Percentiles rank a stretch among this genome's conserved stretches.
Evolutionary conservation across 768 basidiomycete genomes (phyloP).

Genomic region (Podaxis mareebaensis): DNA sequence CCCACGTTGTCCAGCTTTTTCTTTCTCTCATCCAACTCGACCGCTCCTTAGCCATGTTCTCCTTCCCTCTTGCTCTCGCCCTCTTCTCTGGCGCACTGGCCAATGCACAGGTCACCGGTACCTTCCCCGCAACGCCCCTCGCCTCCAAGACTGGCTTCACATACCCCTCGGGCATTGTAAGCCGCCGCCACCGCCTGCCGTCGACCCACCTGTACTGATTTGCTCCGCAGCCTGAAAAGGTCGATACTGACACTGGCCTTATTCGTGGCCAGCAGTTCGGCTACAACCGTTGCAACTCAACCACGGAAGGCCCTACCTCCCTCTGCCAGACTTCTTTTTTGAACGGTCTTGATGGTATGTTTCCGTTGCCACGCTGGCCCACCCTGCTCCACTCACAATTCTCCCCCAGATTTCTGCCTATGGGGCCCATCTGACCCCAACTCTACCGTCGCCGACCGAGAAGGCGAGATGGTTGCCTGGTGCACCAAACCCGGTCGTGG

Average conservation of each 20-base stretch:
- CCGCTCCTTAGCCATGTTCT: slow-evolving; percentile 9
- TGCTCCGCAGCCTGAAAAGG: slow-evolving; percentile 29
- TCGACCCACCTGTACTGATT: background rate
- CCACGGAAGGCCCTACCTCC: slow-evolving; percentile 59
- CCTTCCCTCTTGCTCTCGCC: slow-evolving; percentile 22
- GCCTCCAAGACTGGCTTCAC: slow-evolving; percentile 38
- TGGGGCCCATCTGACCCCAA: slow-evolving; percentile 58
- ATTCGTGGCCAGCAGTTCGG: slow-evolving; percentile 52
- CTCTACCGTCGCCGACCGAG: slow-evolving; percentile 60
- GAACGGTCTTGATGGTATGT: slow-evolving; percentile 46
- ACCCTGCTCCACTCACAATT: background rate
- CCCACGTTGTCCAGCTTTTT: slow-evolving; percentile 3
- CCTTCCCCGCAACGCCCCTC: slow-evolving; percentile 42
- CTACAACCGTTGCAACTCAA: slow-evolving; percentile 68
- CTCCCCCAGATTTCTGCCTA: slow-evolving; percentile 60
- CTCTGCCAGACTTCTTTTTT: slow-evolving; percentile 61
- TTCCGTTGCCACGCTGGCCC: background rate
- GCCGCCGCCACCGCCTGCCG: slow-evolving; percentile 19
- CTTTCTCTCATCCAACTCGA: slow-evolving; percentile 5
- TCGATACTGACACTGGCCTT: slow-evolving; percentile 29
- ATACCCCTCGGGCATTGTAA: slow-evolving; percentile 41
- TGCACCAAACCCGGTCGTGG: slow-evolving; percentile 74
- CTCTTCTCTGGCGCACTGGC: slow-evolving; percentile 18
- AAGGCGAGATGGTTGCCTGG: slow-evolving; percentile 74
- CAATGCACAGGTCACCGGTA: slow-evolving; percentile 28